phyloP scores from a whole-genome alignment of 345 rosid species.

The Brassica nigra region DNA sequence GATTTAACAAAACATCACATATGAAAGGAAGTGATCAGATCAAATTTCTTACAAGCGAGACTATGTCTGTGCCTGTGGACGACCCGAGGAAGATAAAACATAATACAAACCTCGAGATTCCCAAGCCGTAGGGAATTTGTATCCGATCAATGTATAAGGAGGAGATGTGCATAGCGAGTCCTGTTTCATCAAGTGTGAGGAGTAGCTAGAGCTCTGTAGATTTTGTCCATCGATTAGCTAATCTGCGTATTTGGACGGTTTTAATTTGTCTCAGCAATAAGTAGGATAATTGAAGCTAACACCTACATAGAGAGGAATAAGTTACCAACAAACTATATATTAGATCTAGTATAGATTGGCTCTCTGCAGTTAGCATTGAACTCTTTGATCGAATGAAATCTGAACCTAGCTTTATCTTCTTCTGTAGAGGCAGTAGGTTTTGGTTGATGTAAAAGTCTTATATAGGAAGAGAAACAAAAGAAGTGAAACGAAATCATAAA shows the following conservation, averaged over 20 bases:
- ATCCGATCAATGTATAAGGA: conserved; percentile 3
- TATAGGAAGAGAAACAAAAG: too few species aligned
- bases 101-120: conserved; percentile 23
- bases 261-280: background rate
- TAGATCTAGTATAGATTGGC: too few species aligned
- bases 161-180: background rate
- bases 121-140: conserved; percentile 6
- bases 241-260: background rate
- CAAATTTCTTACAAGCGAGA: background rate
- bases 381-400: too few species aligned
- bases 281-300: too few species aligned
- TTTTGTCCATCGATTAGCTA: background rate
- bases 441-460: too few species aligned
- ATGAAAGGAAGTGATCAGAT: background rate
- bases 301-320: too few species aligned
- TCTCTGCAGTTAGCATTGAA: too few species aligned
- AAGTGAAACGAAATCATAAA: too few species aligned
- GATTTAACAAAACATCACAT: background rate
- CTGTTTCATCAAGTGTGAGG: background rate
- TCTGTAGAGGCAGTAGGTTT: too few species aligned
- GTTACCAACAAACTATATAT: too few species aligned
- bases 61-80: conserved; percentile 27
- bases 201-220: background rate
- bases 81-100: conserved; percentile 31
- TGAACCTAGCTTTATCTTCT: too few species aligned